Conservation (phyloP, 768 basidiomycete species). For the Lactifluus volemus region DNA sequence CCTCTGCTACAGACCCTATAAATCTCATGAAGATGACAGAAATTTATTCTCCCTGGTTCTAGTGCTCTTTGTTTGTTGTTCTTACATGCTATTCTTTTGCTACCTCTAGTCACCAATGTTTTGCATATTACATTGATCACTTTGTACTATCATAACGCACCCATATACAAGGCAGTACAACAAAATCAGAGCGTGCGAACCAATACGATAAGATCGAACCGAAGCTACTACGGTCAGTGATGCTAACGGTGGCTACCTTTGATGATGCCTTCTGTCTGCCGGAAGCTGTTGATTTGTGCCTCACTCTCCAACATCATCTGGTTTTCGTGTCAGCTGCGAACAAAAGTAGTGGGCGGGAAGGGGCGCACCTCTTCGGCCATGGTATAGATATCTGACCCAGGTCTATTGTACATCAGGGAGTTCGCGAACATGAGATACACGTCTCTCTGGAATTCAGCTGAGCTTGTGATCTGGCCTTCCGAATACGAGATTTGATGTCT, state of each 20-base stretch:
- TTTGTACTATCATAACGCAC: constrained; percentile 11
- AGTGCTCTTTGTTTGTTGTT: constrained; percentile 16
- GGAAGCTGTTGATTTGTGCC: constrained; percentile 53
- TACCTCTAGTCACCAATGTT: constrained; percentile 8
- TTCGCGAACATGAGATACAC: constrained; percentile 93
- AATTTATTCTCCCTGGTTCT: constrained; percentile 82
- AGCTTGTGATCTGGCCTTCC: constrained; percentile 76
- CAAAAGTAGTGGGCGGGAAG: not conserved
- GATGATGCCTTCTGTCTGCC: constrained; percentile 63
- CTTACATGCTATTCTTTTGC: not conserved
- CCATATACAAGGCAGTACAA: constrained; percentile 14
- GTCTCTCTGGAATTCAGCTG: constrained; percentile 84
- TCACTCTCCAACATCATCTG: constrained; percentile 77
- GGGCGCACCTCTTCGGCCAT: constrained; percentile 84
- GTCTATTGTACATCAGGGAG: constrained; percentile 93
- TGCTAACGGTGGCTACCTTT: constrained; percentile 15
- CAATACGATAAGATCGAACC: not conserved
- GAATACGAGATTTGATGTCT: constrained; percentile 85
- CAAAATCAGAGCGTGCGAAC: constrained; percentile 5
- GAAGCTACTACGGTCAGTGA: not conserved
- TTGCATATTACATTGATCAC: constrained; percentile 5
- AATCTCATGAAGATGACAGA: constrained; percentile 83
- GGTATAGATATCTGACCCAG: constrained; percentile 72
- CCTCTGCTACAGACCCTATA: constrained; percentile 77
- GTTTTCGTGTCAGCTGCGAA: not conserved